Conservation (phyloP, 257 asterid genomes). For the Linderniella brevidens region DNA sequence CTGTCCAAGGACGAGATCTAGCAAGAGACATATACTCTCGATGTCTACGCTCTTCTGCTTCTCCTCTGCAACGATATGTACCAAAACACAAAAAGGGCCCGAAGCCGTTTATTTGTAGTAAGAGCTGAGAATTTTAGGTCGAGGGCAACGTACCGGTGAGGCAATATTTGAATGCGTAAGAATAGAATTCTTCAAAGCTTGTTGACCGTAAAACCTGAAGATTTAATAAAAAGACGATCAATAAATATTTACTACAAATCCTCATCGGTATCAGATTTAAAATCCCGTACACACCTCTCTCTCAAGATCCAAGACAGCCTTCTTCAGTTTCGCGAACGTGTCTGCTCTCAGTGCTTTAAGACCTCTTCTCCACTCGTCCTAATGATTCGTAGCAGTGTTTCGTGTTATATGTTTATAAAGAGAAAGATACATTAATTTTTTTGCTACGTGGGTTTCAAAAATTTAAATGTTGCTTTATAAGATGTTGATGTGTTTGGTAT, state of each 20-base stretch:
- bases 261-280: no score
- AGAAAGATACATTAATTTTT: no score
- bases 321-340: slow-evolving; percentile 35
- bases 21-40: slow-evolving; percentile 51
- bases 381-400: neutral
- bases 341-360: slow-evolving; percentile 49
- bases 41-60: slow-evolving; percentile 69
- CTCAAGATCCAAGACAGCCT: slow-evolving; percentile 45
- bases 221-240: slow-evolving; percentile 6
- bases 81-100: neutral
- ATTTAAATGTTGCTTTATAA: no score
- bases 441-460: no score
- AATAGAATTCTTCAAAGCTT: slow-evolving; percentile 50
- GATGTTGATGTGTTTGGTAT: no score
- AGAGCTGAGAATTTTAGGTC: neutral
- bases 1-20: slow-evolving; percentile 58
- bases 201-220: slow-evolving; percentile 50
- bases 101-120: neutral
- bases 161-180: slow-evolving; percentile 54
- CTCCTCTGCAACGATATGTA: slow-evolving; percentile 39
- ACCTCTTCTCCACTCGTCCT: slow-evolving; percentile 85
- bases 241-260: neutral
- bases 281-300: slow-evolving; percentile 29
- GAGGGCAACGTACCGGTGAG: slow-evolving; percentile 37
- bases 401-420: no score